These are phyloP conservation scores for Ophiostoma sp. DNA, from an alignment of 2,329 filamentous ascomycete genomes.

Conservation along the genomic window DNA sequence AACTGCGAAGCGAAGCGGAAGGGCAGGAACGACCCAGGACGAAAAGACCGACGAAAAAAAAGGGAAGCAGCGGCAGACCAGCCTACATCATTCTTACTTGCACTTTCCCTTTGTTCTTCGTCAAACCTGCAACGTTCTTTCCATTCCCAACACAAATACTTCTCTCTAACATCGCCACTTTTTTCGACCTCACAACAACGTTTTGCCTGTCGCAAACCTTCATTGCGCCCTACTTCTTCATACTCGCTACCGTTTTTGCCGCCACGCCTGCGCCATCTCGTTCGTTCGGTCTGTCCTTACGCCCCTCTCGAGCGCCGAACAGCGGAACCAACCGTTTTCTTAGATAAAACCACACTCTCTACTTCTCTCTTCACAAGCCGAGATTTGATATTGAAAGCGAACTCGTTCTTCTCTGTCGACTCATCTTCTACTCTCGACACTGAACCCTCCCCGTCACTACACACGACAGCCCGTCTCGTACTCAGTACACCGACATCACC, in stretches of 20 bases:
- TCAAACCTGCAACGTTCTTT: background rate
- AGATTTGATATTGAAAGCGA: background rate
- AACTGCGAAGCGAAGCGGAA: constrained; percentile 10
- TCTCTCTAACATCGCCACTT: constrained; percentile 11
- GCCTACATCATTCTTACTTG: background rate
- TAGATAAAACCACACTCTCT: background rate
- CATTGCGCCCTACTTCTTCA: background rate
- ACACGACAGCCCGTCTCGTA: background rate
- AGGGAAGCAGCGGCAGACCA: background rate
- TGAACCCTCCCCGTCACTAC: background rate
- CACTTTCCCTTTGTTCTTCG: constrained; percentile 4
- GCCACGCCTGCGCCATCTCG: constrained; percentile 8
- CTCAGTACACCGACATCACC: constrained; percentile 22
- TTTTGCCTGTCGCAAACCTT: background rate
- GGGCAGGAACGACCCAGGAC: constrained; percentile 15
- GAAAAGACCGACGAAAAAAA: background rate
- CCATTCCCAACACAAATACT: background rate
- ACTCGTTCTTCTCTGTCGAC: background rate
- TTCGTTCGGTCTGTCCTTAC: background rate
- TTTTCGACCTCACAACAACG: background rate
- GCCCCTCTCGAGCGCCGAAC: constrained; percentile 11
- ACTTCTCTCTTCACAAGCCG: background rate
- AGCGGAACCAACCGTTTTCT: background rate
- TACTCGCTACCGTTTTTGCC: background rate
- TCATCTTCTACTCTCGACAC: background rate